phyloP scores from a whole-genome alignment of 352 stramenopile genomes.

The Chrysophaeum taylorii region DNA sequence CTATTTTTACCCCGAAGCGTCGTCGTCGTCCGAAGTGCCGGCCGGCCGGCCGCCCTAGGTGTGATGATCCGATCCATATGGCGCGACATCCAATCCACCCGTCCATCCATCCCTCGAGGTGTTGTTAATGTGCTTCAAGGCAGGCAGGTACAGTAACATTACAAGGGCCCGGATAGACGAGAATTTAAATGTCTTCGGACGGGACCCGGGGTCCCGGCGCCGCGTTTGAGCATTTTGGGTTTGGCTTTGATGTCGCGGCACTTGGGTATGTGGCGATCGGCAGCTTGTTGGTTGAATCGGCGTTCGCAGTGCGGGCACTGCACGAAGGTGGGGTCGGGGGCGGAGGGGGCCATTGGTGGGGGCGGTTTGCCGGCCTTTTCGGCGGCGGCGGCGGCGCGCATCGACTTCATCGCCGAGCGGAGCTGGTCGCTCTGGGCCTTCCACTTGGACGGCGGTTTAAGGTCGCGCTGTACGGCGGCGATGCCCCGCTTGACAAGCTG shows the following conservation, averaged over 20 bases:
- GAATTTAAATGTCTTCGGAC: too few relatives aligned
- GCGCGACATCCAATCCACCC: too few relatives aligned
- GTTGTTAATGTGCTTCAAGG: too few relatives aligned
- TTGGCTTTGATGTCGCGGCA: slow-evolving; percentile 62
- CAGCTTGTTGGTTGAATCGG: slow-evolving; percentile 76
- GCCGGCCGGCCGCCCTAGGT: too few relatives aligned
- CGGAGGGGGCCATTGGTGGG: slow-evolving; percentile 47
- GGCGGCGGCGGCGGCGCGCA: slow-evolving; percentile 49
- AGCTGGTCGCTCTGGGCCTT: slow-evolving; percentile 70
- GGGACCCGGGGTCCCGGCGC: slow-evolving; percentile 21
- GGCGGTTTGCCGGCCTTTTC: slow-evolving; percentile 47
- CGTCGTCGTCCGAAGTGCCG: too few relatives aligned
- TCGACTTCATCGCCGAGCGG: slow-evolving; percentile 68
- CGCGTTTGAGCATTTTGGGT: slow-evolving; percentile 27
- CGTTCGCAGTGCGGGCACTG: slow-evolving; percentile 75
- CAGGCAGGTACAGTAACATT: too few relatives aligned
- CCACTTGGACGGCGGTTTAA: slow-evolving; percentile 46
- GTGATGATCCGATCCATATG: too few relatives aligned
- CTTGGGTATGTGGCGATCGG: slow-evolving; percentile 76
- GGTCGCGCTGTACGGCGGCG: background rate
- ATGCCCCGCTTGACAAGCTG: background rate
- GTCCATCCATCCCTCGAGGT: too few relatives aligned
- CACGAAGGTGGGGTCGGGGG: slow-evolving; percentile 65
- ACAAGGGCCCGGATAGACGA: too few relatives aligned
- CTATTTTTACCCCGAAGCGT: too few relatives aligned